Evolutionary conservation across 768 basidiomycete genomes (phyloP), one percentile per base, ranked within the genome.

Genomic region (Phallus indusiatus): DNA sequence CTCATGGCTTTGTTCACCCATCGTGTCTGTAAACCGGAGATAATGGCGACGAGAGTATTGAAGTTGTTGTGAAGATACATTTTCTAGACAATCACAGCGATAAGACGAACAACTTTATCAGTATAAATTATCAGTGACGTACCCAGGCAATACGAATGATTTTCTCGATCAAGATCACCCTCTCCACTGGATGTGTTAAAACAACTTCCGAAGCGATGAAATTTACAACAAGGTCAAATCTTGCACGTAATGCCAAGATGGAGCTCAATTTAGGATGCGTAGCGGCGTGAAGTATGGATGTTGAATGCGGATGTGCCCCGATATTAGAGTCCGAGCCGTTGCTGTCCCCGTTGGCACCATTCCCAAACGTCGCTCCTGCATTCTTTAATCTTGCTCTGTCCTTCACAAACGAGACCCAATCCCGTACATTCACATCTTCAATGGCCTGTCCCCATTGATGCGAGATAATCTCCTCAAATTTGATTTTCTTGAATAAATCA

Each of bases 111-210:
- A 36, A 35, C 17, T 42, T 1, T 59, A 47, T 53, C 37, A 17
- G 14, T 55, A 42, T 55, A 11, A 48, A 37, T 17, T 37, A 42
- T 62, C 50, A 35, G 5, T 47, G 36, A 74, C 85, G 68, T 64
- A 92, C 91, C 78, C 84, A 91, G 42, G 93, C 93, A 58, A 95
- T 74, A 47, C 90, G 83, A 61, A 94, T 84, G 68, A 95, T 86
- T 72, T 92, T 94, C 60, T 74, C 75, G 53, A 90, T 80, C 18
- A 96, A 72, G 51, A 76, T 62, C 36, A 77, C 78, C 18, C 93
- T 79, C 55, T 90, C 83, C 55, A 70, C 70, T 5, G 84, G 84
- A 9, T 78, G 78, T 1, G 92, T 87, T 58, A 91, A 72, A 21
- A 92, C 79, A 55, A 95, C 80, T 73, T 96, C 94, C 2, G 88